These are phyloP conservation scores for Ophiocordyceps camponoti-leonardi DNA, from an alignment of 2,329 filamentous ascomycete genomes.

Conservation along the genomic window DNA sequence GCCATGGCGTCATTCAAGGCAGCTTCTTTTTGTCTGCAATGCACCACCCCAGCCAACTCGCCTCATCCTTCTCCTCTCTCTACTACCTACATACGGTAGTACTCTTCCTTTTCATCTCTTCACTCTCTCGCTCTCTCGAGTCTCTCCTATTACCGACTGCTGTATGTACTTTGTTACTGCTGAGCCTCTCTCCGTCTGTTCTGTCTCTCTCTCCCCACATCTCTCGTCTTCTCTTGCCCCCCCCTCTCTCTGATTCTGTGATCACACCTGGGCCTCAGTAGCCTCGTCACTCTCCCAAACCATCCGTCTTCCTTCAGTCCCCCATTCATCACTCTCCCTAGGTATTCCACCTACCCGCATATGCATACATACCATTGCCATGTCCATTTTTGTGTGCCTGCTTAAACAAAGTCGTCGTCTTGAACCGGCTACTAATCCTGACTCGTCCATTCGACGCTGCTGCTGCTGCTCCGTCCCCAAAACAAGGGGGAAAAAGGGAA, in stretches of 20 bases:
- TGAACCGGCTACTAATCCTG: background rate
- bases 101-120: too few relatives aligned
- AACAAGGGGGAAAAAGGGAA: background rate
- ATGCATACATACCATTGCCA: background rate
- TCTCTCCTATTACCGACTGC: background rate
- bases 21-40: background rate
- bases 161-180: background rate
- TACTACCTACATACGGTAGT: too few relatives aligned
- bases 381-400: background rate
- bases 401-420: background rate
- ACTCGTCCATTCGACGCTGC: background rate
- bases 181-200: too few relatives aligned
- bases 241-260: too few relatives aligned
- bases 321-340: too few relatives aligned
- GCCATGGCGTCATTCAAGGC: background rate
- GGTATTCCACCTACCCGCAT: too few relatives aligned
- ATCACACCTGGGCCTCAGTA: too few relatives aligned
- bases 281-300: too few relatives aligned
- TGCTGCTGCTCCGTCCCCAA: background rate
- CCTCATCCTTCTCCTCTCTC: background rate
- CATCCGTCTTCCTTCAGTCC: background rate
- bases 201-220: background rate
- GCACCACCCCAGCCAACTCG: background rate
- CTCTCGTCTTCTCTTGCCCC: background rate
- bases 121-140: background rate